Evolutionary conservation across 768 basidiomycete genomes (phyloP).

Genomic region (Amyloporia xantha): DNA sequence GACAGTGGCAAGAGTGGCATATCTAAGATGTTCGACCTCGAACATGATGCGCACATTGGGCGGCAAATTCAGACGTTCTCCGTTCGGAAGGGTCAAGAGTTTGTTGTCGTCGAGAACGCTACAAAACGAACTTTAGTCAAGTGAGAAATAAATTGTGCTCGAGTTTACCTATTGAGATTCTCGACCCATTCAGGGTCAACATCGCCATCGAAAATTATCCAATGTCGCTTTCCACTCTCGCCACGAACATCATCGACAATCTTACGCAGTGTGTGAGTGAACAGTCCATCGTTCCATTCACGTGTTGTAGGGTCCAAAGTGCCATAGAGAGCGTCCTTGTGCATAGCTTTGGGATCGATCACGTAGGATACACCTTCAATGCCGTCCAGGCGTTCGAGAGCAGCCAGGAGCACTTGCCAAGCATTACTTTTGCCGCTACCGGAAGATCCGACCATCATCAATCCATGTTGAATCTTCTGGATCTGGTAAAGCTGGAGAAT

Average conservation of each 20-base stretch:
- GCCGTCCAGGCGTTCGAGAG: slow-evolving; percentile 87
- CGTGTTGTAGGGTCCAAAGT: slow-evolving; percentile 95
- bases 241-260: slow-evolving; percentile 99
- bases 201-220: slow-evolving; percentile 99
- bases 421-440: slow-evolving; percentile 96
- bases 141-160: neutral
- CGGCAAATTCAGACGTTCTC: slow-evolving; percentile 94
- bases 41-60: slow-evolving; percentile 99
- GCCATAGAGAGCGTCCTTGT: slow-evolving; percentile 96
- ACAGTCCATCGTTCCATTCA: slow-evolving; percentile 98
- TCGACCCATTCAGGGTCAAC: slow-evolving; percentile 99
- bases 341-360: slow-evolving; percentile 98
- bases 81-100: slow-evolving; percentile 91
- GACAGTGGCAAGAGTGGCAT: slow-evolving; percentile 96
- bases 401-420: slow-evolving; percentile 89
- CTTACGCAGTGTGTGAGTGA: slow-evolving; percentile 95
- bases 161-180: slow-evolving; percentile 90
- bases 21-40: slow-evolving; percentile 95
- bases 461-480: slow-evolving; percentile 98
- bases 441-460: slow-evolving; percentile 99
- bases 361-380: slow-evolving; percentile 91
- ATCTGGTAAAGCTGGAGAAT: slow-evolving; percentile 98
- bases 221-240: slow-evolving; percentile 92
- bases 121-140: slow-evolving; percentile 3
- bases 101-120: slow-evolving; percentile 99